Percentiles rank a stretch among this genome's conserved stretches.
Evolutionary conservation across 2,329 filamentous ascomycete species (phyloP).

Genomic region (Botryosphaeria dothidea): DNA sequence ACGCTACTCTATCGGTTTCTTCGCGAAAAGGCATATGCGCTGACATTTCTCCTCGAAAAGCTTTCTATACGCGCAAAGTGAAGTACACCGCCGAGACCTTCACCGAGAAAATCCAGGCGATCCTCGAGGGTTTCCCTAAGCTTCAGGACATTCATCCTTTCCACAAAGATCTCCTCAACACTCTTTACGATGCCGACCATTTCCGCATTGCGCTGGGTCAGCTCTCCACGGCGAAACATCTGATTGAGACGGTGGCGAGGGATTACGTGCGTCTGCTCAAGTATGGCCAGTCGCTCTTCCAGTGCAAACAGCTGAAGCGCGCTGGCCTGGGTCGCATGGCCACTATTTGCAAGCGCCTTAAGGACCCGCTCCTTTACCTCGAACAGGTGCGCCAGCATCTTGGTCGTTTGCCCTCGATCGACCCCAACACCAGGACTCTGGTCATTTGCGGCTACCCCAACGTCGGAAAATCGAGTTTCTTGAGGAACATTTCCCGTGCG

Average conservation of each 20-base stretch:
- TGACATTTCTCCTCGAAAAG: conserved; percentile 38
- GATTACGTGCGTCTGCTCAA: conserved; percentile 96
- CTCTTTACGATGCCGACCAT: conserved; percentile 89
- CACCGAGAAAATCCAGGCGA: conserved; percentile 85
- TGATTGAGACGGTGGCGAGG: conserved; percentile 93
- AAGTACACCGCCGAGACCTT: conserved; percentile 98
- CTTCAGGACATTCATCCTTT: conserved; percentile 95
- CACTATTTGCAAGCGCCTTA: conserved; percentile 90
- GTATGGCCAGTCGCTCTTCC: conserved; percentile 95
- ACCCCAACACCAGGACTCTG: conserved; percentile 93
- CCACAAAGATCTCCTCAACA: conserved; percentile 90
- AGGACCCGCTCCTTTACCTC: conserved; percentile 91
- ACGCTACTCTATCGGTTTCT: conserved; percentile 29
- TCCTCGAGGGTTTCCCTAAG: conserved; percentile 90
- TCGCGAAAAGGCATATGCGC: conserved; percentile 29
- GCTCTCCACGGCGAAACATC: conserved; percentile 90
- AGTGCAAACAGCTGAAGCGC: conserved; percentile 98
- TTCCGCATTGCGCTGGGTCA: conserved; percentile 97
- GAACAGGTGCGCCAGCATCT: conserved; percentile 97
- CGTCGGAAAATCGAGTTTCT: conserved; percentile 94
- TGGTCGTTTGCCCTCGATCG: conserved; percentile 95
- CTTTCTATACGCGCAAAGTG: conserved; percentile 96
- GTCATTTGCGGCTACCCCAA: conserved; percentile 98
- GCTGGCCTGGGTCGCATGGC: conserved; percentile 97
- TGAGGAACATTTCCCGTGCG: conserved; percentile 86